Conservation (phyloP, 441 rosid genomes). For the Sinapis alba region DNA sequence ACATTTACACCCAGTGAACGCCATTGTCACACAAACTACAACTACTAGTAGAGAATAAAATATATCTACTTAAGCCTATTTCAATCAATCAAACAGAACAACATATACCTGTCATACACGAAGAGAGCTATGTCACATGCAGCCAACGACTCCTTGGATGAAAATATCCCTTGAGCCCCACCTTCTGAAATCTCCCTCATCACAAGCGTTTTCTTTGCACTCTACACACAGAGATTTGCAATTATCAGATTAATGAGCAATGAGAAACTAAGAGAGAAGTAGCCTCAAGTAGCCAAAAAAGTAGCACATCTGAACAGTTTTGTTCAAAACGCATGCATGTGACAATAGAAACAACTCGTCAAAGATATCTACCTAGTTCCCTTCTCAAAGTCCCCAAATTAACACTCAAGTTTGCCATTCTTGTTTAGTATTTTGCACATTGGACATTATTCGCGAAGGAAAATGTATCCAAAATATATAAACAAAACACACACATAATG, state of each 20-base stretch:
- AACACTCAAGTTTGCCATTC: slow-evolving; percentile 11
- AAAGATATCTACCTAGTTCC: slow-evolving; percentile 15
- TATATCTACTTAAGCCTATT: background rate
- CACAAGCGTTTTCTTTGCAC: slow-evolving; percentile 76
- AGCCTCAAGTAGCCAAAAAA: background rate
- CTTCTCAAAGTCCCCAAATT: background rate
- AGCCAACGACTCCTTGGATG: slow-evolving; percentile 77
- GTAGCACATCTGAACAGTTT: slow-evolving; percentile 1
- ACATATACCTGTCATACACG: slow-evolving; percentile 78
- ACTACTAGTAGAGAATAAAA: background rate
- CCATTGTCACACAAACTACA: background rate
- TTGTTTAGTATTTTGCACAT: background rate
- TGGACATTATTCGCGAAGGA: background rate
- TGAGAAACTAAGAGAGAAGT: background rate
- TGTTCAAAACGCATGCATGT: background rate
- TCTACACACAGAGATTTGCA: slow-evolving; percentile 45
- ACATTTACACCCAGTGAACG: background rate
- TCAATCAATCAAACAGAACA: background rate
- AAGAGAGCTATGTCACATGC: slow-evolving; percentile 86
- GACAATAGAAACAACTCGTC: slow-evolving; percentile 3
- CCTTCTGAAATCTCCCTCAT: slow-evolving; percentile 88
- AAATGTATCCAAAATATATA: background rate
- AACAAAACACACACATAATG: background rate
- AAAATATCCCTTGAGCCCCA: slow-evolving; percentile 61
- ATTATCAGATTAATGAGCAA: slow-evolving; percentile 9